Conservation (phyloP, 768 basidiomycete species). For the Lentinula guzmanii region DNA sequence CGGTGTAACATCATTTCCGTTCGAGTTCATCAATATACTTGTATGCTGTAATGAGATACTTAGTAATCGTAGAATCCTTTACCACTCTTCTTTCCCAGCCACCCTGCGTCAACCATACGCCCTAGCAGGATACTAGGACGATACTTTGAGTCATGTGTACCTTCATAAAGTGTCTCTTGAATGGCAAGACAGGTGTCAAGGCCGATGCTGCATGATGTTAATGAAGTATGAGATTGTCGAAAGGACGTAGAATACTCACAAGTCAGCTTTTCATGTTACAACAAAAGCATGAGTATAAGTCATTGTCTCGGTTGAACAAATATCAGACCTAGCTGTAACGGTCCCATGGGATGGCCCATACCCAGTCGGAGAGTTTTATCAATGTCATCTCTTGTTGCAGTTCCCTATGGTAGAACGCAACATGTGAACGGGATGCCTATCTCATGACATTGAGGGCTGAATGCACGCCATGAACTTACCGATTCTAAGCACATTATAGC, state of each 20-base stretch:
- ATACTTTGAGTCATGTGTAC: slow-evolving; percentile 93
- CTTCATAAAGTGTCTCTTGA: slow-evolving; percentile 82
- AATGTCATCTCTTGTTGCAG: slow-evolving; percentile 91
- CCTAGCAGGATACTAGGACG: slow-evolving; percentile 85
- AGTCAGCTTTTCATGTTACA: slow-evolving; percentile 36
- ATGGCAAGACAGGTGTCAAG: slow-evolving; percentile 95
- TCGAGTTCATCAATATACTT: no score
- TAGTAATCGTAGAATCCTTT: slow-evolving; percentile 92
- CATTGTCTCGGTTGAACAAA: neutral
- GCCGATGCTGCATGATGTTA: slow-evolving; percentile 66
- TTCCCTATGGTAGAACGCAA: slow-evolving; percentile 42
- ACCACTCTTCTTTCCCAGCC: slow-evolving; percentile 89
- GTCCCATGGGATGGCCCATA: slow-evolving; percentile 95
- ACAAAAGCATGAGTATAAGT: neutral
- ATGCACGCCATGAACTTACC: slow-evolving; percentile 29
- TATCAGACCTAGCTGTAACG: slow-evolving; percentile 69
- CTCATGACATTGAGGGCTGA: neutral
- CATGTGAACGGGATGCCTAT: neutral
- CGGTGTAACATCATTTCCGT: no score
- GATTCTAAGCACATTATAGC: slow-evolving; percentile 93
- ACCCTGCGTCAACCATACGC: slow-evolving; percentile 95
- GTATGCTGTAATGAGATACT: neutral
- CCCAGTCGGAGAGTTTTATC: slow-evolving; percentile 92
- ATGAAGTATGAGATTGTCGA: neutral
- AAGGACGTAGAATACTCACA: slow-evolving; percentile 30